These are phyloP conservation scores for Avena eriantha DNA, from an alignment of 176 grass and related monocot species.

Conservation along the genomic window DNA sequence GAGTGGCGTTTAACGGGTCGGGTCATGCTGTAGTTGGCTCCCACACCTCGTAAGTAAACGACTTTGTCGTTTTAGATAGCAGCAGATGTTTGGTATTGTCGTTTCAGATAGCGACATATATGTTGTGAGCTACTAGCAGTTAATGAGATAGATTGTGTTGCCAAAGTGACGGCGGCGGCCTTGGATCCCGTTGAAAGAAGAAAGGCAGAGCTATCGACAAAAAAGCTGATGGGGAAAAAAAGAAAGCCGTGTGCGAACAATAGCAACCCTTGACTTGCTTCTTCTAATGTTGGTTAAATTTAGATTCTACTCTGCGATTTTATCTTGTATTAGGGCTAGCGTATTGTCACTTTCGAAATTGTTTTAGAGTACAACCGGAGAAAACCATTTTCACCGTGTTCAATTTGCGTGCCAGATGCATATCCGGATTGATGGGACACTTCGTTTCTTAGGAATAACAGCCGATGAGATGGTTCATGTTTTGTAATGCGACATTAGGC, in stretches of 20 bases:
- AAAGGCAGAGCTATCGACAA: not conserved
- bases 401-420: not conserved
- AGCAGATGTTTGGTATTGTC: not conserved
- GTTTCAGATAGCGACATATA: not conserved
- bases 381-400: not conserved
- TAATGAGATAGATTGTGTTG: not conserved
- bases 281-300: not conserved
- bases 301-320: not conserved
- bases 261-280: not conserved
- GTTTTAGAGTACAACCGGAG: too few relatives aligned
- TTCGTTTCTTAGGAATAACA: not conserved
- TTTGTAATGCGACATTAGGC: not conserved
- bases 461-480: not conserved
- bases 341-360: not conserved
- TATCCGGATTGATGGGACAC: rapidly evolving
- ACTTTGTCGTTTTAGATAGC: not conserved
- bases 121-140: not conserved
- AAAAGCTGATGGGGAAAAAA: not conserved
- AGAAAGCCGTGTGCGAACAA: not conserved
- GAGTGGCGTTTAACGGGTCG: not conserved
- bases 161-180: not conserved
- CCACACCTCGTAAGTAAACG: not conserved
- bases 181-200: not conserved
- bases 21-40: not conserved
- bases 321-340: not conserved